Percentiles rank a stretch among this genome's conserved stretches.
Conservation (phyloP, 1,284 basidiomycete species). For the Xerocomus minutiporus region DNA sequence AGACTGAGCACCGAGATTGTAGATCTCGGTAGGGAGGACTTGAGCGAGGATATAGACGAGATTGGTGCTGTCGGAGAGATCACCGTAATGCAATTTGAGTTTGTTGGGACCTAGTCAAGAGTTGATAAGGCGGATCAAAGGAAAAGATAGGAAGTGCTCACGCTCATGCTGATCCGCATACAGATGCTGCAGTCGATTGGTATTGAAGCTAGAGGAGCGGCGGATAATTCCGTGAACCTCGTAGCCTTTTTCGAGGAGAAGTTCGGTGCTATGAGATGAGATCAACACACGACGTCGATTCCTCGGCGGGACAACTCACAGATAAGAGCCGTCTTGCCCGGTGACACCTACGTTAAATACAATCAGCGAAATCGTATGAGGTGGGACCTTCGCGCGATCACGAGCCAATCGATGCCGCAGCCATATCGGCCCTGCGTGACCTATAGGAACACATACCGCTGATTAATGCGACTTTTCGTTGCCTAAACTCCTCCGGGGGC, state of each 20-base stretch:
- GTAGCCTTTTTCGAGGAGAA: constrained; percentile 83
- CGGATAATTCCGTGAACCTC: constrained; percentile 91
- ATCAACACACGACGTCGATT: constrained; percentile 9
- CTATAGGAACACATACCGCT: constrained; percentile 53
- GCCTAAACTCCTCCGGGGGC: constrained; percentile 72
- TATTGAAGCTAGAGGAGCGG: constrained; percentile 92
- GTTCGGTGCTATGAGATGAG: constrained; percentile 58
- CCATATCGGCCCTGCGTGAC: neutral
- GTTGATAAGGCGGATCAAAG: constrained; percentile 1
- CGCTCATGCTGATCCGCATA: constrained; percentile 85
- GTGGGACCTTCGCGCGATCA: neutral
- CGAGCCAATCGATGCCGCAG: constrained; percentile 1
- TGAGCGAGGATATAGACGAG: constrained; percentile 90
- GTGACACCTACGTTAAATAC: constrained; percentile 65
- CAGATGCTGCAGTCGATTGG: constrained; percentile 83
- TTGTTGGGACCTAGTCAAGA: constrained; percentile 57
- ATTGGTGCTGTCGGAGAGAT: constrained; percentile 88
- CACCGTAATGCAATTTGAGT: constrained; percentile 88
- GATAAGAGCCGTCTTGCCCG: constrained; percentile 87
- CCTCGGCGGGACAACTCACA: constrained; percentile 45
- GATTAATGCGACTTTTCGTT: constrained; percentile 86
- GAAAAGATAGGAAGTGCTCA: constrained; percentile 34
- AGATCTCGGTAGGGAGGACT: constrained; percentile 88
- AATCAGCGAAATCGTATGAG: constrained; percentile 3
- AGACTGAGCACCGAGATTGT: constrained; percentile 94